Base-by-base conservation (phyloP, 768 basidiomycete species). In the Antrodiella citrinella region DNA sequence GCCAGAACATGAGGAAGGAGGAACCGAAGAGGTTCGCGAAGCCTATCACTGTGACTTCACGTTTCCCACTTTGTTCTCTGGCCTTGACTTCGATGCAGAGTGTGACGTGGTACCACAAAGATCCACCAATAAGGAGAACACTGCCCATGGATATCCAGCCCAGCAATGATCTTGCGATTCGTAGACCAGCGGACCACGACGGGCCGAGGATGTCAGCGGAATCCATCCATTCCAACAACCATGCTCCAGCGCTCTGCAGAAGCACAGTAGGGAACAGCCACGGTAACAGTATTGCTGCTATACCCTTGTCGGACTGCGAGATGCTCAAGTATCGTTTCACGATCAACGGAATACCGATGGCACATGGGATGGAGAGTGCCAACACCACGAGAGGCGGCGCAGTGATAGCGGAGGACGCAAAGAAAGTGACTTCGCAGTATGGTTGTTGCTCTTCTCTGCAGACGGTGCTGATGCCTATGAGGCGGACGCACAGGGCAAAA, bases 401-500 rank as follows among this genome's bases (percentile, higher is more conserved):
- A 4, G 87, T 81, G 0, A 82, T 67, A 7, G 83, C 75, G 0
- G 83, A 78, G 0, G 87, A 86, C 0, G 82, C 71, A 63, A 88
- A 96, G 70, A 94, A 98, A 0, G 95, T 94, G 48, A 93, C 85
- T 54, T 77, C 72, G 62, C 96, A 99, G 64, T 80, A 86, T 0
- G 91, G 84, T 38, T 89, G 83, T 65, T 97, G 95, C 62, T 98
- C 95, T 64, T 99, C 95, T 54, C 96, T 74, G 61, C 95, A 98
- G 7, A 92, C 80, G 0, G 93, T 95, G 62, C 87, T 90, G 44
- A 78, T 67, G 0, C 84, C 76, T 67, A 91, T 85, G n/a, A 89
- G 61, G 5, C 95, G 78, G 5, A 86, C 76, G 55, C 83, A 82
- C 19, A 76, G 61, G 0, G 83, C 80, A 53, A 84, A 84, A 12